Percentiles rank a stretch among this genome's conserved stretches.
These are phyloP conservation scores for Cladobotryum mycophilum DNA, from an alignment of 2,329 filamentous ascomycete genomes.

Conservation along the genomic window DNA sequence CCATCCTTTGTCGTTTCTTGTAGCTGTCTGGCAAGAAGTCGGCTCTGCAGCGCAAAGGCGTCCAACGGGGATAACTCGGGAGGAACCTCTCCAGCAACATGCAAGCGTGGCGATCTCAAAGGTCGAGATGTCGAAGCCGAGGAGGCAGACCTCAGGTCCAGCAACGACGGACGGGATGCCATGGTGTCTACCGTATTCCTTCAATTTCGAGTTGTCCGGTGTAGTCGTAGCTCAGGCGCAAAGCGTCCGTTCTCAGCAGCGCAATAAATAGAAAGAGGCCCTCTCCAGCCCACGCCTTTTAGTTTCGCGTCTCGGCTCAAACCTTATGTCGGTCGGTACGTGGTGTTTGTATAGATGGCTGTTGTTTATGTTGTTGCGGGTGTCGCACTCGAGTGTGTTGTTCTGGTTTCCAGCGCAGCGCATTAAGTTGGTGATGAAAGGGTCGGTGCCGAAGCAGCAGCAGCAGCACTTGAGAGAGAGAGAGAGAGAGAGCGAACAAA, in stretches of 20 bases:
- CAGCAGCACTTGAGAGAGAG: too few species aligned
- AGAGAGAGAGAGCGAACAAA: too few species aligned
- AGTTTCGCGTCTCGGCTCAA: too few species aligned
- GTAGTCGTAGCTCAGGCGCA: not conserved
- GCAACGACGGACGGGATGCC: conserved; percentile 50
- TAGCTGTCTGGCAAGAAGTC: conserved; percentile 78
- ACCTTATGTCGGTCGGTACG: too few species aligned
- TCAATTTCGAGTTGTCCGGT: not conserved
- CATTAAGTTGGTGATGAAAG: too few species aligned
- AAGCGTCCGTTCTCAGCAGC: not conserved
- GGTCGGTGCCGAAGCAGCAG: too few species aligned
- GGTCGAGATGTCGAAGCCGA: conserved; percentile 40
- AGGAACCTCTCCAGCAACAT: conserved; percentile 73
- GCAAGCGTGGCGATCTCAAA: conserved; percentile 66
- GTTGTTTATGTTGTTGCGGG: too few species aligned
- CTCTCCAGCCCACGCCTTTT: too few species aligned
- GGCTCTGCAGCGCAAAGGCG: conserved; percentile 88
- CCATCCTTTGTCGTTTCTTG: conserved; percentile 71
- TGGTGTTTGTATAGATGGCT: too few species aligned
- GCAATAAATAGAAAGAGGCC: not conserved
- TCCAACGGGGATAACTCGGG: conserved; percentile 91
- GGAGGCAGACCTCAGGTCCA: conserved; percentile 54
- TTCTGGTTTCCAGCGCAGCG: too few species aligned
- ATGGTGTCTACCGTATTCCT: conserved; percentile 28
- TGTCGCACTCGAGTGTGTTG: too few species aligned